Percentiles rank a stretch among this genome's conserved stretches.
phyloP scores from a whole-genome alignment of 1,284 basidiomycete species.

The Lignosus rhinocerotis region DNA sequence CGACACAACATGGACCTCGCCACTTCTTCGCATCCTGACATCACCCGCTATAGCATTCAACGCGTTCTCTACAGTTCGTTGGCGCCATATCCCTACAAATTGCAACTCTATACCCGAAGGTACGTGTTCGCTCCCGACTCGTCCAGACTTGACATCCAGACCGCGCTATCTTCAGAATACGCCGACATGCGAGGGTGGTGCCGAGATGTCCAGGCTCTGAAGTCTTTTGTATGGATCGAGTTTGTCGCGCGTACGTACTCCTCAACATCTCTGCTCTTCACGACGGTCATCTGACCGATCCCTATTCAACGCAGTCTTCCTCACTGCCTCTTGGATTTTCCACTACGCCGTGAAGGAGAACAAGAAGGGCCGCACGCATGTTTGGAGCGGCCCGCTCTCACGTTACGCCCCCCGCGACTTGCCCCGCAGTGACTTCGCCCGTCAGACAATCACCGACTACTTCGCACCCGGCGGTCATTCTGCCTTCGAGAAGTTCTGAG shows the following conservation, averaged over 20 bases:
- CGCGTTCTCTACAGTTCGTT: conserved; percentile 59
- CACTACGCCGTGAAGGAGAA: conserved; percentile 46
- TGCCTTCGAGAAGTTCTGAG: conserved; percentile 22
- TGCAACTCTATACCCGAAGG: conserved; percentile 51
- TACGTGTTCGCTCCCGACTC: conserved; percentile 22
- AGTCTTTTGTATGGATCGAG: conserved; percentile 59
- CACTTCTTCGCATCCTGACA: background rate
- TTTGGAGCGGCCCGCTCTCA: conserved; percentile 52
- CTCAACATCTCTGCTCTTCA: background rate
- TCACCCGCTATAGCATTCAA: conserved; percentile 46
- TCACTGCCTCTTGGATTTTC: conserved; percentile 41
- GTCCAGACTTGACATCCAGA: background rate
- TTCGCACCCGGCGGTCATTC: conserved; percentile 19
- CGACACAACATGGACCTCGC: conserved; percentile 16
- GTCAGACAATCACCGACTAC: conserved; percentile 23
- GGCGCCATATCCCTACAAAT: conserved; percentile 46
- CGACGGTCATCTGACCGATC: background rate
- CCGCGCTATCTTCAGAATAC: conserved; percentile 36
- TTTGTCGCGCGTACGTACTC: conserved; percentile 49
- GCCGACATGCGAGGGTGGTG: conserved; percentile 52
- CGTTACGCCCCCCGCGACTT: conserved; percentile 38
- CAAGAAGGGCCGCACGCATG: conserved; percentile 47
- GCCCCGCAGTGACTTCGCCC: conserved; percentile 8
- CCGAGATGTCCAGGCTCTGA: conserved; percentile 52
- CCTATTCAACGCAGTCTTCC: conserved; percentile 39